Base-by-base conservation (phyloP, 306 rosid species). In the Arachis hypogaea region DNA sequence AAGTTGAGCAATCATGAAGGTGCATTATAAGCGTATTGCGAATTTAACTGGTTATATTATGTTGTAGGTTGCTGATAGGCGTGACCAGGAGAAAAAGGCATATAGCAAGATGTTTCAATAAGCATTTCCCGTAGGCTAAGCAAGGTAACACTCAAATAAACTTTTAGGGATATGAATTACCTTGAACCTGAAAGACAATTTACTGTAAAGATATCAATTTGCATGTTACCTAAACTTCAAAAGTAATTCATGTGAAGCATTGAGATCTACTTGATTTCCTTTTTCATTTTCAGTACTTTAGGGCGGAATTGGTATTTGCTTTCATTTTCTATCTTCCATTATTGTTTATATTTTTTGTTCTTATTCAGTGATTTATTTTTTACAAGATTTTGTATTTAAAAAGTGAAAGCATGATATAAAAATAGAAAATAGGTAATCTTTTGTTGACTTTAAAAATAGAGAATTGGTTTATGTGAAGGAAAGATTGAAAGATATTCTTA, bases 71-170 rank as follows among this genome's bases (percentile, higher is more conserved):
- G 81, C 92, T 44, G 87, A 87, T 82, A 84, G 98, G 71, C 89
- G 68, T 9, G 90, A 93, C 77, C 78, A 51, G 80, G 97, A 93
- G 90, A 88, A 86, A 51, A 86, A 80, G 72, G 97, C 98, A 59
- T 90, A 81, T 74, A 64, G 96, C 86, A 93, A 81, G 85, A 93
- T 90, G 98, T 90, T 93, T 74, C 88, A 60, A 73, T 86, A 81
- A 76, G 9, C 80, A 71, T 51, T 80, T 69, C 47, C 14, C 86
- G 93, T 82, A 52, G 11, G 12, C 43, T 18, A 14, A 46, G 18
- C 49, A 28, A 50, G 71, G 60, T 50, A 29, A 10, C 22, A 11
- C 66, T 12, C 64, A 59, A 59, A 59, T 30, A 12, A 30, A 59
- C 14, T 10, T 59, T 36, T 30, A 0, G 52, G 51, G n/a, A 42